Evolutionary conservation across 169 alveolate genomes (phyloP).

Genomic region (Plasmodium gallinaceum): DNA sequence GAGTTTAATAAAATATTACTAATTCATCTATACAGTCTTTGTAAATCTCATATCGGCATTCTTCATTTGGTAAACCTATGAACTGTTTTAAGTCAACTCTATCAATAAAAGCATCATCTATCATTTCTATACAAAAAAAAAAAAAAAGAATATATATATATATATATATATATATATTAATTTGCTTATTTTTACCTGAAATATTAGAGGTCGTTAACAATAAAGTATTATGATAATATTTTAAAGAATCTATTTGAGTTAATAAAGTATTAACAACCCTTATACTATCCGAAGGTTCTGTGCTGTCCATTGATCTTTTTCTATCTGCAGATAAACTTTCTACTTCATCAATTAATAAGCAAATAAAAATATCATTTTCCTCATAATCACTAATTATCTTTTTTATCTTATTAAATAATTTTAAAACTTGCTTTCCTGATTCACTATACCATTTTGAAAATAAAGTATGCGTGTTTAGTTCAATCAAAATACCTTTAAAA

Average conservation of each 20-base stretch:
- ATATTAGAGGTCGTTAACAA: conserved; percentile 87
- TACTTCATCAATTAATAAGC: conserved; percentile 86
- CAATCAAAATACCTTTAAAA: conserved; percentile 77
- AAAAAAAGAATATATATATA: neutral
- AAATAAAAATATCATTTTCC: conserved; percentile 78
- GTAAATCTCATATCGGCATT: conserved; percentile 83
- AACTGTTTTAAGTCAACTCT: conserved; percentile 86
- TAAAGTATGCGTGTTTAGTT: conserved; percentile 85
- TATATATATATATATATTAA: neutral
- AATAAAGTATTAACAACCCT: conserved; percentile 88
- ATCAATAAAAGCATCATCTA: conserved; percentile 88
- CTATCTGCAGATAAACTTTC: conserved; percentile 87
- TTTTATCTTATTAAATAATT: conserved; percentile 80
- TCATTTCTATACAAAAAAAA: conserved; percentile 71
- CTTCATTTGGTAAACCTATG: conserved; percentile 83
- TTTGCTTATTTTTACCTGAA: conserved; percentile 65
- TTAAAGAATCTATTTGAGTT: conserved; percentile 85
- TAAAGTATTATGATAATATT: conserved; percentile 81
- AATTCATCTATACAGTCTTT: conserved; percentile 82
- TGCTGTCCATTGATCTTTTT: conserved; percentile 80
- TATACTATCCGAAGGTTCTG: conserved; percentile 88
- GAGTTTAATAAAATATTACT: conserved; percentile 19
- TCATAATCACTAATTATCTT: conserved; percentile 78
- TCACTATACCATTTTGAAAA: conserved; percentile 89
- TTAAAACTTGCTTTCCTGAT: conserved; percentile 87